phyloP scores from a whole-genome alignment of 1,284 basidiomycete species.

The Calocybe gambosa region DNA sequence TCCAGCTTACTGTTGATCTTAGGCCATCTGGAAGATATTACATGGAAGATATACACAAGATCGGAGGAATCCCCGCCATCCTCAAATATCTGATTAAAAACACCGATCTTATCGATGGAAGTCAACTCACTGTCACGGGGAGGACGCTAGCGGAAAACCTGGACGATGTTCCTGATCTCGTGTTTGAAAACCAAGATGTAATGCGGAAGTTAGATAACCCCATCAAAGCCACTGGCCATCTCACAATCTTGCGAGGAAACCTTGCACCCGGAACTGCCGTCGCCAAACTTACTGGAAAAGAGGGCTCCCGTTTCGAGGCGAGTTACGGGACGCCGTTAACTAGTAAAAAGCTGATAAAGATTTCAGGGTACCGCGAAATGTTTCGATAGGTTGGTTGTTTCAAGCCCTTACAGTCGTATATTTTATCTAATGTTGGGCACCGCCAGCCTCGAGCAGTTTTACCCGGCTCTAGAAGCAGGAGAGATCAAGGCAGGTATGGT shows the following conservation, averaged over 20 bases:
- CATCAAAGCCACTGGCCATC: slow-evolving; percentile 89
- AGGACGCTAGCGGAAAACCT: slow-evolving; percentile 92
- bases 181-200: slow-evolving; percentile 80
- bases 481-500: slow-evolving; percentile 84
- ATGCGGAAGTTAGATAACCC: slow-evolving; percentile 76
- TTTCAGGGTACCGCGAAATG: slow-evolving; percentile 65
- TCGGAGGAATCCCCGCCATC: slow-evolving; percentile 83
- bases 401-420: not conserved
- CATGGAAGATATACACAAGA: slow-evolving; percentile 94
- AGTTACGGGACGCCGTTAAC: slow-evolving; percentile 14
- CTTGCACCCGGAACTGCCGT: slow-evolving; percentile 90
- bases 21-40: slow-evolving; percentile 91
- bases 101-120: slow-evolving; percentile 85
- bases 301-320: slow-evolving; percentile 84
- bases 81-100: slow-evolving; percentile 86
- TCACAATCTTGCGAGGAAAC: slow-evolving; percentile 88
- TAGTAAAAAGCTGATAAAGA: slow-evolving; percentile 3
- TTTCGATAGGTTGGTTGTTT: slow-evolving; percentile 54
- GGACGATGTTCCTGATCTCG: slow-evolving; percentile 70
- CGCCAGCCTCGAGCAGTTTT: slow-evolving; percentile 74
- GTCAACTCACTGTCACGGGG: slow-evolving; percentile 89
- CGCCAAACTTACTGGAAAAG: slow-evolving; percentile 95
- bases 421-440: slow-evolving; percentile 4
- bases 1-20: not conserved
- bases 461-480: slow-evolving; percentile 76